Evolutionary conservation across 2,329 filamentous ascomycete species (phyloP), one percentile per base, ranked within the genome.

Genomic region (Chaetomiaceae sp.): DNA sequence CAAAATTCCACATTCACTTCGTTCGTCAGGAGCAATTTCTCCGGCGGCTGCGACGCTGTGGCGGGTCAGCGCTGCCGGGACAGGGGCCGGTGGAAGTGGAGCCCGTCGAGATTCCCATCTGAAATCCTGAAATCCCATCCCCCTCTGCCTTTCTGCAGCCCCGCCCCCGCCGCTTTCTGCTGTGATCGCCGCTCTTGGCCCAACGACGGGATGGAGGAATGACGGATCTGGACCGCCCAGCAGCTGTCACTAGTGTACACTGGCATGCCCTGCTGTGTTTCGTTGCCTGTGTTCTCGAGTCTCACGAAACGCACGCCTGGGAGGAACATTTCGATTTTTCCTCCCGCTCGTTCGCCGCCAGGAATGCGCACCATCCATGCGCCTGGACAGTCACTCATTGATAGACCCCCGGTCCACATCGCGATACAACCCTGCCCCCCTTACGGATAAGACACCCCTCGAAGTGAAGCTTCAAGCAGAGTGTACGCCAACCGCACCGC

Each of bases 41-140:
- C 47, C 47, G 47, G 36, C 29, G 22, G 29, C 23, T 42, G n/a
- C 38, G 22, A 49, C 47, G 27, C 27, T 31, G 27, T 31, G 27
- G 27, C 27, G 27, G 14, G 4, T 31, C n/a, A n/a, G n/a, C n/a
- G n/a, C 20, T 51, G 47, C 47, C 38, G 29, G n/a, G n/a, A n/a
- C n/a, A 48, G 36, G 25, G 29, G 23, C 19, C n/a, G 20, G 34
- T 5, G n/a, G 11, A 8, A n/a, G 46, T n/a, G 31, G 49, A 34
- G 42, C 12, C 39, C n/a, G n/a, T n/a, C 38, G n/a, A 61, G 52
- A 60, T 59, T 61, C 59, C 59, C 59, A 61, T 61, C 49, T 46
- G 42, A 47, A 58, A 43, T 54, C 43, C 29, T 53, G 47, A 45
- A 59, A 57, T 58, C 59, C 59, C 57, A 59, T 59, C 49, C 53